Conservation (phyloP, 768 basidiomycete species). For the Mycena galopus region DNA sequence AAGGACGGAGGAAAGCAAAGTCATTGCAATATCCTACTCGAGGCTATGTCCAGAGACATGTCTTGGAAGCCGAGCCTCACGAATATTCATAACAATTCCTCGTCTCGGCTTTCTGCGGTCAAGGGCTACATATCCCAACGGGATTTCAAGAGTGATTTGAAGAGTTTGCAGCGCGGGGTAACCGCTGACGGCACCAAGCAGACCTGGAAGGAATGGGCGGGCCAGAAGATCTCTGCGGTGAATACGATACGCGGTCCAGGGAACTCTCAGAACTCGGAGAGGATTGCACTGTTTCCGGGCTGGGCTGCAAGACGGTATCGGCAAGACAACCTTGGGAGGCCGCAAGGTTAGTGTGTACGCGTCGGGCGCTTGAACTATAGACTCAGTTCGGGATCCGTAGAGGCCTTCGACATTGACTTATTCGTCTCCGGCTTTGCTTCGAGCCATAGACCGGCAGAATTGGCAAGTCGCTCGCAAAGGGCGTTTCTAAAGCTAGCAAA, state of each 20-base stretch:
- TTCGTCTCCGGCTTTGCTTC: conserved; percentile 85
- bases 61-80: conserved; percentile 49
- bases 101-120: conserved; percentile 52
- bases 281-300: conserved; percentile 79
- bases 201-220: conserved; percentile 75
- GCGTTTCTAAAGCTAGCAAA: conserved; percentile 85
- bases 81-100: conserved; percentile 36
- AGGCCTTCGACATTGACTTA: conserved; percentile 77
- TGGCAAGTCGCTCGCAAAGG: conserved; percentile 78
- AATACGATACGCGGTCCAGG: conserved; percentile 12
- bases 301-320: conserved; percentile 77
- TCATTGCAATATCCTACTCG: no score
- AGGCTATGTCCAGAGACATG: conserved; percentile 53
- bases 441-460: conserved; percentile 67
- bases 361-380: not conserved
- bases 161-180: conserved; percentile 43
- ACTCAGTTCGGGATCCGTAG: conserved; percentile 43
- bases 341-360: conserved; percentile 43
- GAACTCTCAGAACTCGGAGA: conserved; percentile 49
- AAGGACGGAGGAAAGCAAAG: no score
- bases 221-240: conserved; percentile 61
- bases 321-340: conserved; percentile 31
- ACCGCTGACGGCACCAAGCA: conserved; percentile 46
- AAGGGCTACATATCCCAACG: conserved; percentile 65
- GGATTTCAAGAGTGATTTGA: conserved; percentile 45